These are phyloP conservation scores for Starmerella geochares DNA, from an alignment of 805 yeast species.

Conservation along the genomic window DNA sequence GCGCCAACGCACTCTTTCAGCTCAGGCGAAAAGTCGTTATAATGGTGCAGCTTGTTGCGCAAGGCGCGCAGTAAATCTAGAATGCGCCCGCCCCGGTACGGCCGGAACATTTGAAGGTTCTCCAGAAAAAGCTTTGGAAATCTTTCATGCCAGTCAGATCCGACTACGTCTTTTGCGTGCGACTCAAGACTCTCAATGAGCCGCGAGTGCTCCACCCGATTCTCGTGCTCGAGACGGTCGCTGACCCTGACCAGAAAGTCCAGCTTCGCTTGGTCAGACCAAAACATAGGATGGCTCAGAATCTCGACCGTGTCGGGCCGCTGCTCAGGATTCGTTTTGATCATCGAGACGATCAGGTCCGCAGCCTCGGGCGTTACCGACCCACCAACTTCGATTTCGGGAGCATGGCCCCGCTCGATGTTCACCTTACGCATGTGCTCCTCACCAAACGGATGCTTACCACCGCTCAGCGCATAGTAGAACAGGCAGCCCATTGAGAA, in stretches of 20 bases:
- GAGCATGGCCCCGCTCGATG: conserved; percentile 57
- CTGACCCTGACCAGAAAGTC: conserved; percentile 80
- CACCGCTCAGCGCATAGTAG: conserved; percentile 71
- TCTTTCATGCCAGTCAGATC: conserved; percentile 64
- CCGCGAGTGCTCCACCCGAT: conserved; percentile 66
- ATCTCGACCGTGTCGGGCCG: conserved; percentile 66
- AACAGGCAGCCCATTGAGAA: conserved; percentile 93
- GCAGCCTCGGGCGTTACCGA: conserved; percentile 45
- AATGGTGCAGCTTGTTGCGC: conserved; percentile 91
- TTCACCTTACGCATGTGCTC: conserved; percentile 79
- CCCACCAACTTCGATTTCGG: conserved; percentile 40
- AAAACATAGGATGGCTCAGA: conserved; percentile 78
- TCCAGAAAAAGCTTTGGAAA: conserved; percentile 67
- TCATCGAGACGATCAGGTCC: conserved; percentile 66
- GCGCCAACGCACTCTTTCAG: conserved; percentile 62
- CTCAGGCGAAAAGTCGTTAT: conserved; percentile 56
- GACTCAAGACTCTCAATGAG: conserved; percentile 48
- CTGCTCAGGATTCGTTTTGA: conserved; percentile 48
- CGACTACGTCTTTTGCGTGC: conserved; percentile 38
- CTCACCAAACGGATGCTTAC: conserved; percentile 93
- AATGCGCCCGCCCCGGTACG: conserved; percentile 65
- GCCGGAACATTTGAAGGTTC: conserved; percentile 82
- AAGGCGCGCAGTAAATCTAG: conserved; percentile 83
- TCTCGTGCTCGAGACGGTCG: conserved; percentile 80
- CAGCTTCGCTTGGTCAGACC: conserved; percentile 63